Evolutionary conservation across 2,329 filamentous ascomycete genomes (phyloP), one percentile per base, ranked within the genome.

Genomic region (Penicillium italicum): DNA sequence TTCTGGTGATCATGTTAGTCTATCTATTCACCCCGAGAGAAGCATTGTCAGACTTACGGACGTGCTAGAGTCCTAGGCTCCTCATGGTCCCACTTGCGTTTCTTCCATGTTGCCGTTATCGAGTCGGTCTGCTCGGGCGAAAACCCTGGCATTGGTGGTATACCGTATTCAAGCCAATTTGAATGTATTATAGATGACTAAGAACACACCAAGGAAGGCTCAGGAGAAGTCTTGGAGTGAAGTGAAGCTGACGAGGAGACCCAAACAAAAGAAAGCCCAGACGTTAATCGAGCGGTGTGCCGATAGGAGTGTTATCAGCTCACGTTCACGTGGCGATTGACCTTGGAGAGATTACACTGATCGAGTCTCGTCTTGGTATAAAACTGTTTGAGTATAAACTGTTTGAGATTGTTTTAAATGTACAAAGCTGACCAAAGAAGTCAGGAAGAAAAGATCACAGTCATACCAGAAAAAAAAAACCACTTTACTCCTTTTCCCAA

Each of bases 61-160:
- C 59, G 48, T 52, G 47, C 16, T 41, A 62, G 51, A 26, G 54
- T 47, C 18, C 37, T 42, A 18, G 56, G 40, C 36, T 63, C 59
- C 56, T 66, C 62, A 60, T 62, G 58, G 37, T 66, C 62, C 24
- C 62, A 55, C 55, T 66, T 66, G 46, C 63, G 59, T 61, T 66
- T 66, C 50, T 49, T 61, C 63, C 63, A 64, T 48, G 50, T 54
- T 20, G 61, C 53, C 34, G 55, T 45, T 24, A 62, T 43, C 26
- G 59, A 41, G 41, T 58, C 59, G 9, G 52, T 30, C n/a, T 54
- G 55, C 33, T 64, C 57, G 18, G 54, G 50, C 37, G 60, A 57
- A 36, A 65, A 50, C 14, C 62, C 48, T 48, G 60, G 62, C 62
- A 65, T 65, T 42, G 46, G 28, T 38, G 46, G 28, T 40, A 26